phyloP scores from a whole-genome alignment of 139 green algal genomes.

The Haematococcus sp. region DNA sequence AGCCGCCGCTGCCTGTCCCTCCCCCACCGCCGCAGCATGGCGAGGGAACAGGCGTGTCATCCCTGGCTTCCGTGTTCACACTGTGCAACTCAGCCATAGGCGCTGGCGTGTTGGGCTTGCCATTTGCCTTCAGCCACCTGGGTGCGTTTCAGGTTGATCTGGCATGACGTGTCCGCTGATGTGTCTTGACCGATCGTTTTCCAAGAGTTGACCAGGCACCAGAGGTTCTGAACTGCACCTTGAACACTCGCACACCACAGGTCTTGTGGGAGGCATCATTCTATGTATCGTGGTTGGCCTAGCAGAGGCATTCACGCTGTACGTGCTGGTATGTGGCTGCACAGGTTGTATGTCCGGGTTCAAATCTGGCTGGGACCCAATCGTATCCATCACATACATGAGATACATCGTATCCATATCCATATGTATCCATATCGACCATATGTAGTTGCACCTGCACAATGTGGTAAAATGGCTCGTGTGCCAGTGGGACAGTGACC shows the following conservation, averaged over 20 bases:
- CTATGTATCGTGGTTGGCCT: conserved; percentile 42
- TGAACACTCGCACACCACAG: conserved; percentile 21
- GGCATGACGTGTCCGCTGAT: not conserved
- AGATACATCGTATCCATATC: not conserved
- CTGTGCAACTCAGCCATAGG: conserved; percentile 66
- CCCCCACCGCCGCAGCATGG: too few species aligned
- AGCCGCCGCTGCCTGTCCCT: not conserved
- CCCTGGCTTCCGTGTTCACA: conserved; percentile 20
- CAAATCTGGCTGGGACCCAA: too few species aligned
- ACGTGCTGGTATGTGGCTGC: conserved; percentile 48
- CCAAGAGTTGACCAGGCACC: not conserved
- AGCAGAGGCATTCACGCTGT: conserved; percentile 65
- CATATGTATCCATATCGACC: too few species aligned
- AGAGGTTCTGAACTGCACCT: too few species aligned
- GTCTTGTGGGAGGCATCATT: conserved; percentile 55
- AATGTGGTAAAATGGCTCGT: too few species aligned
- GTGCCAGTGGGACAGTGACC: too few species aligned
- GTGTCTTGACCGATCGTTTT: not conserved
- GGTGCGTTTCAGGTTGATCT: not conserved
- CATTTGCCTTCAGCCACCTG: conserved; percentile 61
- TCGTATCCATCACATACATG: not conserved
- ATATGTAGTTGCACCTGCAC: too few species aligned
- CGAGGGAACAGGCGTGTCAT: too few species aligned
- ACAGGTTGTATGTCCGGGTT: too few species aligned
- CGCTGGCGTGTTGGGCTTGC: conserved; percentile 71